phyloP scores from a whole-genome alignment of 2,329 filamentous ascomycete species.

The Diaporthe nobilis region DNA sequence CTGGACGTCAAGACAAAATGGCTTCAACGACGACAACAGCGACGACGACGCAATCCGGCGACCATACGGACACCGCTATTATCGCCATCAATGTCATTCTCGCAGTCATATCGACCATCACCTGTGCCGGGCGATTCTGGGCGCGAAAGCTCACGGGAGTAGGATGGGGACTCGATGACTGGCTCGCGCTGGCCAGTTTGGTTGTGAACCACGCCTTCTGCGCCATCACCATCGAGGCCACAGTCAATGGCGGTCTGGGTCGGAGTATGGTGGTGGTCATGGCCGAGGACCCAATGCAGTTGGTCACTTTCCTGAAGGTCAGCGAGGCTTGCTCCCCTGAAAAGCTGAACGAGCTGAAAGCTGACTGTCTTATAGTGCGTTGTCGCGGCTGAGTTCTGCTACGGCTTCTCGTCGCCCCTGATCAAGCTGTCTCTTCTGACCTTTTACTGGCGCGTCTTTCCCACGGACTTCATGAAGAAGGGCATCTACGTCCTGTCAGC shows the following conservation, averaged over 20 bases:
- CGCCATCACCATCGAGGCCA: background rate
- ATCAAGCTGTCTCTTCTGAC: conserved; percentile 16
- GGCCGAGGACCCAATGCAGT: background rate
- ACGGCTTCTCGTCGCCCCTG: background rate
- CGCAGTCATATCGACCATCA: background rate
- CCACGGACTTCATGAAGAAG: background rate
- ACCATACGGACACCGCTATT: background rate
- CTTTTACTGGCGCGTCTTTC: conserved; percentile 27
- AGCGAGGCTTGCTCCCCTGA: background rate
- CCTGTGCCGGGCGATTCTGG: conserved; percentile 1
- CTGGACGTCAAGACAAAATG: background rate
- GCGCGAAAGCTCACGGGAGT: background rate
- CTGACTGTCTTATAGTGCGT: background rate
- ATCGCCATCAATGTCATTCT: background rate
- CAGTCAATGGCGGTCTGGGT: background rate
- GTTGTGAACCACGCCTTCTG: background rate
- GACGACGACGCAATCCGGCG: background rate
- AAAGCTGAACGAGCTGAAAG: background rate
- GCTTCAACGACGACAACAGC: background rate
- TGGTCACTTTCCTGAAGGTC: conserved; percentile 5
- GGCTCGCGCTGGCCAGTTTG: conserved; percentile 13
- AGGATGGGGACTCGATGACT: conserved; percentile 13
- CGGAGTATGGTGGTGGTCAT: background rate
- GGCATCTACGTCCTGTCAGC: background rate
- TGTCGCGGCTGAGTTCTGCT: background rate